Base-by-base conservation (phyloP, 2,329 filamentous ascomycete species). In the Fusarium ambrosium region DNA sequence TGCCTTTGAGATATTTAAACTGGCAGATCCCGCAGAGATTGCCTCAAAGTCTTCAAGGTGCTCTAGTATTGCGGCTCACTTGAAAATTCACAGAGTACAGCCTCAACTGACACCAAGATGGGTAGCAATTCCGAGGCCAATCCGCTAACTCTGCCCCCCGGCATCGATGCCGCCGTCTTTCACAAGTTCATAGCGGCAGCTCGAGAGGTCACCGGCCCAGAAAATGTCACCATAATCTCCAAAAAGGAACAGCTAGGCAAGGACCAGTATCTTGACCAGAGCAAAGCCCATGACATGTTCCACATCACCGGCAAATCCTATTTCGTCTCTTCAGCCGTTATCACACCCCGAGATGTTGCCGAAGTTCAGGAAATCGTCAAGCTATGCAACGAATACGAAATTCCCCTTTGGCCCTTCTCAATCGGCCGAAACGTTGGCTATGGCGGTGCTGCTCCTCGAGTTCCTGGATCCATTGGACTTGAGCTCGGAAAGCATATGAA, bases 241-340 rank as follows among this genome's bases (percentile, higher is more conserved):
- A 60, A 43, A 1, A 24, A 18, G 5, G 55, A 36, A 1, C 68
- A 77, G 14, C 18, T 70, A 2, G 39, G 41, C 32, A 72, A 77
- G 3, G 8, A 60, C 1, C 53, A 74, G 20, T 77, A 77, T 18
- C 66, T 66, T 2, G 71, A 77, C 24, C 75, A 55, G 6, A 70
- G 68, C 51, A 74, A 77, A 6, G 61, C 66, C 2, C 75, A 77
- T 9, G 71, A 76, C 34, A 77, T 76, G 71, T 75, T 71, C 16
- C 65, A 74, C 18, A 62, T 77, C 10, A 66, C 72, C 4, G 69
- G 61, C 1, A 69, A 65, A 4, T 48, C 73, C 4, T 59, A 73
- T 36, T 77, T 77, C 20, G 36, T 77, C 0, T 69, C 73, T 3
- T 76, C 75, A 0, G 76, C 76, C 1, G 41, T 73, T 7, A 27